Evolutionary conservation across 2,329 filamentous ascomycete genomes (phyloP).

Genomic region (Ustulina deusta): DNA sequence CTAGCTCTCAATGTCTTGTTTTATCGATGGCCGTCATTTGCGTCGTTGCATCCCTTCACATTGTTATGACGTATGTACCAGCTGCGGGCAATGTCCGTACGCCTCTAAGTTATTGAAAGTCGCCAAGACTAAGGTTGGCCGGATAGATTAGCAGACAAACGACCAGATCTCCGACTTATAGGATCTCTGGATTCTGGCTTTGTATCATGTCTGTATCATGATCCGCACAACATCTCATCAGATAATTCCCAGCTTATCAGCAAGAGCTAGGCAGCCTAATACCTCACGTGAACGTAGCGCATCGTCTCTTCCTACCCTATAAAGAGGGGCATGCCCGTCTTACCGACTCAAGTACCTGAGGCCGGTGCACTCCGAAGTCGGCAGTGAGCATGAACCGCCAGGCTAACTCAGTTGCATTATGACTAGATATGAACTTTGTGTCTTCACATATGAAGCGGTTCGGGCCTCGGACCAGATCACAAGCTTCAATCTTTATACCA

Average conservation of each 20-base stretch:
- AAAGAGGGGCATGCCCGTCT: background rate
- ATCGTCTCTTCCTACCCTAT: background rate
- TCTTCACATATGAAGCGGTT: background rate
- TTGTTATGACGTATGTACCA: background rate
- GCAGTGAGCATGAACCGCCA: slow-evolving; percentile 1
- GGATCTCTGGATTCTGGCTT: slow-evolving; percentile 10
- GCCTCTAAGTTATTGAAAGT: slow-evolving; percentile 27
- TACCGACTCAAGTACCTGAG: background rate
- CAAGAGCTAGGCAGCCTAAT: background rate
- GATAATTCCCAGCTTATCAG: background rate
- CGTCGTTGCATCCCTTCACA: background rate
- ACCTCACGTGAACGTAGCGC: background rate
- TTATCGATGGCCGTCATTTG: background rate
- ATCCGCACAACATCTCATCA: background rate
- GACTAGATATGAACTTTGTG: background rate
- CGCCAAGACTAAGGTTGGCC: slow-evolving; percentile 6
- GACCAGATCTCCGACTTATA: slow-evolving; percentile 8
- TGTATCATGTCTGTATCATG: background rate
- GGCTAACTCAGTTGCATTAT: background rate
- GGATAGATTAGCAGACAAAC: slow-evolving; percentile 1
- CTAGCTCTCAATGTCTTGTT: background rate
- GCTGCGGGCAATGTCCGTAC: slow-evolving; percentile 6
- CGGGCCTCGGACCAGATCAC: background rate
- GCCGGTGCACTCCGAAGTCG: slow-evolving; percentile 1
- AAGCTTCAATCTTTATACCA: background rate